phyloP scores from a whole-genome alignment of 768 basidiomycete genomes.

The Leccinum subtestaceum region DNA sequence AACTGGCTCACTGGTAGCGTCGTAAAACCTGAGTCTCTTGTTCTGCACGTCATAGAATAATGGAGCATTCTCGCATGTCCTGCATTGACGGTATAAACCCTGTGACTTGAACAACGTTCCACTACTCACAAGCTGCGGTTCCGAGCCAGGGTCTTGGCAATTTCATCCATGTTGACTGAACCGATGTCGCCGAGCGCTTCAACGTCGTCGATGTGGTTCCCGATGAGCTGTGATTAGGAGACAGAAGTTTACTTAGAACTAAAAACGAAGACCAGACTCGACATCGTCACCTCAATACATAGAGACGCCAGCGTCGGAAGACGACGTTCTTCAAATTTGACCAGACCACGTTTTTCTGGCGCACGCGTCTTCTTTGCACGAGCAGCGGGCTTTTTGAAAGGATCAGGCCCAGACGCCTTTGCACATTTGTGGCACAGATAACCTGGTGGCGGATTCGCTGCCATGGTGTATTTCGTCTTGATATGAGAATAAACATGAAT shows the following conservation, averaged over 20 bases:
- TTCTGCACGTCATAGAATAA: constrained; percentile 82
- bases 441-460: constrained; percentile 66
- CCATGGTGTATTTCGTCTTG: constrained; percentile 85
- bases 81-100: constrained; percentile 26
- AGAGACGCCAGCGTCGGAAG: constrained; percentile 71
- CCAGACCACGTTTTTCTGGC: constrained; percentile 64
- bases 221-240: constrained; percentile 57
- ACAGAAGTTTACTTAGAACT: not conserved
- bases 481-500: not conserved
- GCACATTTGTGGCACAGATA: constrained; percentile 85
- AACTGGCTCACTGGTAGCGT: constrained; percentile 76
- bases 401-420: constrained; percentile 72
- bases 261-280: not conserved
- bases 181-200: constrained; percentile 90
- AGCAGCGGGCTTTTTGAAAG: constrained; percentile 75
- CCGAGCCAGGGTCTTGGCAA: constrained; percentile 78
- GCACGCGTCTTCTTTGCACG: constrained; percentile 62
- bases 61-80: constrained; percentile 74
- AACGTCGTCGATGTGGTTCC: constrained; percentile 84
- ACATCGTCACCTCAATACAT: constrained; percentile 65
- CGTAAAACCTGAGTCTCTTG: constrained; percentile 70
- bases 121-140: constrained; percentile 73
- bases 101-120: not conserved
- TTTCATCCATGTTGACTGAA: constrained; percentile 75
- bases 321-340: constrained; percentile 65